A percentile compares a stretch with the other conserved stretches of the same genome.
phyloP scores from a whole-genome alignment of 2,329 filamentous ascomycete genomes.

The Gnomoniopsis smithogilvyi region DNA sequence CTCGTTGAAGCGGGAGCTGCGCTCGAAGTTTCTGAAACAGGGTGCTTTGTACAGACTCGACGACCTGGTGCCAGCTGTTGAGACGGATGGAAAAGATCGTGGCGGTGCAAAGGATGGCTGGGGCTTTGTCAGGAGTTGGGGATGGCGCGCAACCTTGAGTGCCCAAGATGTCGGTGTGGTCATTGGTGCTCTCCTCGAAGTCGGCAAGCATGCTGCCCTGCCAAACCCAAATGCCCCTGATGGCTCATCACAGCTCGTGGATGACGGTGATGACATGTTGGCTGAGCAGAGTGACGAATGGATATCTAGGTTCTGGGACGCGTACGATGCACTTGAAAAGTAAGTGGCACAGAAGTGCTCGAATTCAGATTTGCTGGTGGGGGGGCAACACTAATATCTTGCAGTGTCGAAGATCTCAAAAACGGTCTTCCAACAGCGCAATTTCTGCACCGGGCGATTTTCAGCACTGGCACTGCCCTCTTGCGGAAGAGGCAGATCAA shows the following conservation, averaged over 20 bases:
- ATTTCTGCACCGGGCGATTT: slow-evolving; percentile 86
- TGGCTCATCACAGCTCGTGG: slow-evolving; percentile 35
- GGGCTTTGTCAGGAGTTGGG: slow-evolving; percentile 97
- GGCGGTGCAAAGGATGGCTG: slow-evolving; percentile 82
- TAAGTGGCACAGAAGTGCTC: slow-evolving; percentile 36
- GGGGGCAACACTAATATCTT: slow-evolving; percentile 30
- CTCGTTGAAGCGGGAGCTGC: slow-evolving; percentile 84
- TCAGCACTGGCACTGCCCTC: slow-evolving; percentile 85
- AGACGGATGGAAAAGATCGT: slow-evolving; percentile 66
- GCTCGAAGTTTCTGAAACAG: slow-evolving; percentile 84
- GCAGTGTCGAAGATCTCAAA: slow-evolving; percentile 72
- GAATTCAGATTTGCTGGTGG: slow-evolving; percentile 45
- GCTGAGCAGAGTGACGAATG: slow-evolving; percentile 58
- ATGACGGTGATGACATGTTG: slow-evolving; percentile 47
- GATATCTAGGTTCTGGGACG: slow-evolving; percentile 67
- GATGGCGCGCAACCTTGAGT: slow-evolving; percentile 91
- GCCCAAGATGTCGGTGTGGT: slow-evolving; percentile 94
- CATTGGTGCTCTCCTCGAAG: slow-evolving; percentile 86
- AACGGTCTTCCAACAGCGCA: slow-evolving; percentile 78
- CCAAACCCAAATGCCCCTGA: slow-evolving; percentile 29
- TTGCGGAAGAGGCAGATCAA: slow-evolving; percentile 94
- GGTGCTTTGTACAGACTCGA: slow-evolving; percentile 91
- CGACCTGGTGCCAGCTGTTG: slow-evolving; percentile 79
- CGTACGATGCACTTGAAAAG: slow-evolving; percentile 70
- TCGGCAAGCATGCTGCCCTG: slow-evolving; percentile 59